Evolutionary conservation across 352 stramenopile genomes (phyloP), one percentile per base, ranked within the genome.

Genomic region (Pseudoperonospora humuli): DNA sequence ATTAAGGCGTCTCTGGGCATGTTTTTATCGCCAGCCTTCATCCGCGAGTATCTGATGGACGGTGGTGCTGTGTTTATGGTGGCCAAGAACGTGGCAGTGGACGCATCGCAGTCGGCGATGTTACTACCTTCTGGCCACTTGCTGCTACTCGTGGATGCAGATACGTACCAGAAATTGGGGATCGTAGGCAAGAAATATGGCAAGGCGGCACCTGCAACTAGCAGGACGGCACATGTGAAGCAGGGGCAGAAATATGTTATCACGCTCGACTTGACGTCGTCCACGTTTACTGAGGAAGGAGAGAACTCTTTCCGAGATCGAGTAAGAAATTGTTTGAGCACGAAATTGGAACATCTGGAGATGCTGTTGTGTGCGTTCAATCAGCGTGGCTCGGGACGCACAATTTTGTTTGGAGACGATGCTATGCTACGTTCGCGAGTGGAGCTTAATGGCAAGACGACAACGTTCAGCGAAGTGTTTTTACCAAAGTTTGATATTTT

Each of bases 341-440:
- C 51, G 26, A 77, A 70, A 33, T 61, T 92, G 20, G 43, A 66
- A 19, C 57, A 73, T 18, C 33, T 88, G 6, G 66, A 78, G 39
- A 87, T 93, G 72, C 45, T 90, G 11, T n/a, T 93, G 25, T 83
- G 66, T 31, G 77, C 80, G 17, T 82, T 73, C 45, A 90, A 84
- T 27, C 60, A 75, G 14, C 64, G 71, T n/a, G 80, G 80, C 0
- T 55, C 60, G 1, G 44, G 61, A 20, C 69, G 74, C 28, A 90
- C 77, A 10, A 70, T 90, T 28, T 59, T 79, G 50, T 87, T 93
- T 37, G 74, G 57, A 21, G 72, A 86, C 37, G 63, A 83, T 48
- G 57, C 67, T 18, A 53, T 85, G 25, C 59, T 70, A 44, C 75
- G 80, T 18, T 67, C 50, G 33, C 80, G 80, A 2, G 29, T 86